Evolutionary conservation across 1,284 basidiomycete species (phyloP).

Genomic region (Amylostereum areolatum): DNA sequence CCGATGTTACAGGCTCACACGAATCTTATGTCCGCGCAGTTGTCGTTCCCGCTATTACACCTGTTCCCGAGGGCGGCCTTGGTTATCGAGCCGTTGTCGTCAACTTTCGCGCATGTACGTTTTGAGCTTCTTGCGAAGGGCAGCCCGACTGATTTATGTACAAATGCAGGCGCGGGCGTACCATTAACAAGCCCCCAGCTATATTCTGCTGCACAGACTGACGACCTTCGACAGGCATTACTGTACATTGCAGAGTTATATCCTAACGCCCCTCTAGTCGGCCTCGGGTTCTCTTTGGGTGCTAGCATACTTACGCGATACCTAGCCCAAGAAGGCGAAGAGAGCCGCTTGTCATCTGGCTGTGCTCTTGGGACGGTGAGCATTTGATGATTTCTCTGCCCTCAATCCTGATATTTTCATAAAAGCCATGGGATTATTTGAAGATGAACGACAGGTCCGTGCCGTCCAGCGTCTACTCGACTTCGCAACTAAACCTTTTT

Average conservation of each 20-base stretch:
- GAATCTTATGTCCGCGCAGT: slow-evolving; percentile 86
- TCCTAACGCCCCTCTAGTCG: slow-evolving; percentile 79
- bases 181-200: slow-evolving; percentile 77
- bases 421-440: slow-evolving; percentile 73
- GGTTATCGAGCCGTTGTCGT: slow-evolving; percentile 87
- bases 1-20: slow-evolving; percentile 57
- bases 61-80: slow-evolving; percentile 70
- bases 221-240: slow-evolving; percentile 80
- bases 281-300: slow-evolving; percentile 91
- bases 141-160: slow-evolving; percentile 7
- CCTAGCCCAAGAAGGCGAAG: slow-evolving; percentile 80
- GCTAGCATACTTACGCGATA: slow-evolving; percentile 92
- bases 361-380: slow-evolving; percentile 79
- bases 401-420: slow-evolving; percentile 1
- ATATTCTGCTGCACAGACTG: slow-evolving; percentile 84
- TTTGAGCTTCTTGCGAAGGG: not conserved
- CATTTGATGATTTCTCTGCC: slow-evolving; percentile 10
- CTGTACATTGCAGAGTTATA: slow-evolving; percentile 72
- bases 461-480: slow-evolving; percentile 28
- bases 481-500: slow-evolving; percentile 11
- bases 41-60: slow-evolving; percentile 63
- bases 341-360: slow-evolving; percentile 70
- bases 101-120: slow-evolving; percentile 87
- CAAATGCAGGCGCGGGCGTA: slow-evolving; percentile 65
- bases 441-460: slow-evolving; percentile 42